Base-by-base conservation (phyloP, 2,329 filamentous ascomycete genomes). In the Lasiodiplodia citricola region DNA sequence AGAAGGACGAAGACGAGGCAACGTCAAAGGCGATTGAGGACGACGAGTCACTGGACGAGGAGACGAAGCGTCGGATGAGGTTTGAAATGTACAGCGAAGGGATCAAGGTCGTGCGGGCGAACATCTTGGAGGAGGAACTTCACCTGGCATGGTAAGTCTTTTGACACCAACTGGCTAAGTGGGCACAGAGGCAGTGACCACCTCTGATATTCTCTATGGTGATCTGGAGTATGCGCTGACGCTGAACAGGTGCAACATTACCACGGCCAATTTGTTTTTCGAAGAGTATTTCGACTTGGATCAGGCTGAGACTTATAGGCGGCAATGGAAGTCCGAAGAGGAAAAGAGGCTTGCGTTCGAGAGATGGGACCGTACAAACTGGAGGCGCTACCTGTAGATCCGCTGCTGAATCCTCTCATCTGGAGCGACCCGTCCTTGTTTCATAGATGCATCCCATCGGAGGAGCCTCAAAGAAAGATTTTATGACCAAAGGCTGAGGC, bases 261-360 rank as follows among this genome's bases (percentile, higher is more conserved):
- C 38, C 1, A 28, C 16, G 18, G 38, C 38, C 16, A 50, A 62
- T 18, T 6, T 16, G 21, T 25, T 28, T 16, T 62, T 37, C 7
- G 57, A 50, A 0, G 38, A 50, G 16, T 23, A 11, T 3, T 50
- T 62, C 35, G 38, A 35, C 14, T 0, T n/a, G 6, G 41, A 50
- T 31, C 21, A 62, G 21, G 18, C 21, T 23, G 23, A 62, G 41
- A 31, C 13, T n/a, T n/a, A 21, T 14, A 38, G 31, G 57, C 57
- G 57, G 14, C 5, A 1, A 3, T 62, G 23, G 23, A 18, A 31
- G 16, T 62, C 38, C 1, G 57, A 62, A 2, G 57, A 50, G 23
- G 38, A 62, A 38, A 62, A 62, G 16, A 50, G 38, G 23, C 13
- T 47, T 38, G 57, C 57, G 21, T 62, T 62, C 10, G 38, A 62